Percentiles rank a stretch among this genome's conserved stretches.
Evolutionary conservation across 371 early-diverging fungal species (phyloP).

Genomic region (Synchytrium microbalum): DNA sequence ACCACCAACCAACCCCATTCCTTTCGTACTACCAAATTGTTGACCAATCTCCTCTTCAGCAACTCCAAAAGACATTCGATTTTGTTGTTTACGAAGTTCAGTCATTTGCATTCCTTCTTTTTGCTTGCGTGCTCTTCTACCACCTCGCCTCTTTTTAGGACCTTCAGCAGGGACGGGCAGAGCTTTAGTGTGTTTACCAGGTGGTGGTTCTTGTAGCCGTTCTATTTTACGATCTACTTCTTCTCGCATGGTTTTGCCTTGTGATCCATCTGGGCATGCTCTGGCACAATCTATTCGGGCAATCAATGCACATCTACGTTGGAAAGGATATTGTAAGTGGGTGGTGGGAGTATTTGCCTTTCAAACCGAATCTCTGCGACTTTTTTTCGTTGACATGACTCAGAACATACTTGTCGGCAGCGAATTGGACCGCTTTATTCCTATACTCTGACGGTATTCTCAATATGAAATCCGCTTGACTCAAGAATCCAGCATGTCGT

Average conservation of each 20-base stretch:
- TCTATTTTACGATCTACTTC: constrained; percentile 85
- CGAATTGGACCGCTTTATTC: constrained; percentile 63
- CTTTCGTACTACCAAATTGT: constrained; percentile 68
- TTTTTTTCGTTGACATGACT: background rate
- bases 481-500: constrained; percentile 74
- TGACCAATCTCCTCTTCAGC: constrained; percentile 82
- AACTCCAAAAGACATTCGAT: constrained; percentile 86
- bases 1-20: constrained; percentile 72
- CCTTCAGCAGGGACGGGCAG: constrained; percentile 89
- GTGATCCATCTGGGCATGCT: constrained; percentile 54
- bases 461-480: constrained; percentile 62
- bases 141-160: constrained; percentile 82
- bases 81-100: constrained; percentile 82
- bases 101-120: constrained; percentile 81
- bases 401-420: constrained; percentile 68
- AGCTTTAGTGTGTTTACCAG: constrained; percentile 73
- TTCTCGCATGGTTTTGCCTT: constrained; percentile 61
- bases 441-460: constrained; percentile 66
- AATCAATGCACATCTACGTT: constrained; percentile 53
- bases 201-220: constrained; percentile 79
- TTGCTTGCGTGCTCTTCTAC: constrained; percentile 70
- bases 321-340: background rate
- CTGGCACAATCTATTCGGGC: constrained; percentile 82
- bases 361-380: too few relatives aligned
- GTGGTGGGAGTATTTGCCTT: too few relatives aligned